phyloP scores from a whole-genome alignment of 2,329 filamentous ascomycete genomes.

The Nothophoma quercina region DNA sequence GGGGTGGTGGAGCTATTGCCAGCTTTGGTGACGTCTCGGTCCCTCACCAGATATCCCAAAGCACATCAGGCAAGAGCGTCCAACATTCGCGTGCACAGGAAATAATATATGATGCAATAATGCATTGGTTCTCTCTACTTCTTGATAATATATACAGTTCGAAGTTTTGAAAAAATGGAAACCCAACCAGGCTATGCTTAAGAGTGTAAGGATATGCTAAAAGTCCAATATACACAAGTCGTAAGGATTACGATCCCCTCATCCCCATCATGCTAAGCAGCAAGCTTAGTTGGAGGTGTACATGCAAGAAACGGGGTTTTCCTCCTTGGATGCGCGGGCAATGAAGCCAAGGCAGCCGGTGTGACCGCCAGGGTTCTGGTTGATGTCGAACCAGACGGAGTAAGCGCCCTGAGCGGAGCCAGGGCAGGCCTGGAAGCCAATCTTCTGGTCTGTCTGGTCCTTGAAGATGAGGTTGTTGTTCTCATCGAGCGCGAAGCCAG shows the following conservation, averaged over 20 bases:
- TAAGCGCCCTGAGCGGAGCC: constrained; percentile 52
- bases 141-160: constrained; percentile 9
- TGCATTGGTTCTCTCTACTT: background rate
- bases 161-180: background rate
- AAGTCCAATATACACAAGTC: background rate
- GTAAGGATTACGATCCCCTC: background rate
- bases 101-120: background rate
- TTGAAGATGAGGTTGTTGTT: constrained; percentile 57
- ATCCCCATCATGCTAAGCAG: background rate
- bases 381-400: constrained; percentile 35
- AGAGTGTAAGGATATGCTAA: background rate
- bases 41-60: too few relatives aligned
- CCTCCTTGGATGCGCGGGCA: constrained; percentile 33
- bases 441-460: constrained; percentile 34
- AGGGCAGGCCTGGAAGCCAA: constrained; percentile 63
- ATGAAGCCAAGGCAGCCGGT: constrained; percentile 45
- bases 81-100: too few relatives aligned
- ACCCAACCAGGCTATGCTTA: constrained; percentile 7
- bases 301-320: constrained; percentile 26
- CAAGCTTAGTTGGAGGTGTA: constrained; percentile 23
- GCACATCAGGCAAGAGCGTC: too few relatives aligned
- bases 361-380: constrained; percentile 36
- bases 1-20: too few relatives aligned
- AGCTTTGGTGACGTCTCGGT: too few relatives aligned
- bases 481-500: constrained; percentile 57